phyloP scores from a whole-genome alignment of 2,329 filamentous ascomycete species.

The Graphilbum fragrans region DNA sequence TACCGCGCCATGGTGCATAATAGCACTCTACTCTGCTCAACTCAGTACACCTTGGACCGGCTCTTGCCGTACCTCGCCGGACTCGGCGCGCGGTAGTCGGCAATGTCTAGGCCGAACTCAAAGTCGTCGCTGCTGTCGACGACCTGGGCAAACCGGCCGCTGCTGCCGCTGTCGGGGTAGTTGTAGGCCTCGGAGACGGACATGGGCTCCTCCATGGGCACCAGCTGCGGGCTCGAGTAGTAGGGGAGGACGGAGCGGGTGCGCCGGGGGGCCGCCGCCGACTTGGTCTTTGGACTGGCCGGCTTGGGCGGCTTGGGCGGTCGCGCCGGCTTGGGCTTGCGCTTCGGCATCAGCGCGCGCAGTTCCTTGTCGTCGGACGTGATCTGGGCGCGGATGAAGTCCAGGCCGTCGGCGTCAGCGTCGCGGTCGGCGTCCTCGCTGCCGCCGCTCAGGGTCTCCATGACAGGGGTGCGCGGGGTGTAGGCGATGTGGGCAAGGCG shows the following conservation, averaged over 20 bases:
- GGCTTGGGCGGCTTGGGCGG: neutral
- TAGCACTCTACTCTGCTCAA: no score
- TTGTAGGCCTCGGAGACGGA: conserved; percentile 21
- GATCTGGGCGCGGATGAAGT: conserved; percentile 79
- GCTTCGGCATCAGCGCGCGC: conserved; percentile 51
- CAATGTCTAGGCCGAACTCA: neutral
- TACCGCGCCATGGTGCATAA: no score
- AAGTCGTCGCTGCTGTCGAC: conserved; percentile 10
- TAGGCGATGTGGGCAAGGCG: conserved; percentile 54
- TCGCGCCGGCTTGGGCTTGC: conserved; percentile 19
- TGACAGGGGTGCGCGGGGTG: conserved; percentile 61
- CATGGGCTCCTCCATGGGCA: conserved; percentile 24
- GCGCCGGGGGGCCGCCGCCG: neutral
- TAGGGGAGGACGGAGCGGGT: conserved; percentile 21
- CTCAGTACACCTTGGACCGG: no score
- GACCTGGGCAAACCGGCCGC: conserved; percentile 3
- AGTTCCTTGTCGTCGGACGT: conserved; percentile 62
- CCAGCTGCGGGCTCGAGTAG: conserved; percentile 21
- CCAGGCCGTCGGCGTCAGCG: conserved; percentile 31
- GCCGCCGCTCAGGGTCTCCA: conserved; percentile 52
- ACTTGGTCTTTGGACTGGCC: neutral
- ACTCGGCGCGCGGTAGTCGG: neutral
- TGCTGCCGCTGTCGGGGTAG: neutral
- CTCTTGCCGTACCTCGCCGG: neutral
- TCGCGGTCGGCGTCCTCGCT: conserved; percentile 20